A percentile compares a stretch with the other conserved stretches of the same genome.
phyloP scores from a whole-genome alignment of 805 yeast species.

The Kuraishia piskuri region DNA sequence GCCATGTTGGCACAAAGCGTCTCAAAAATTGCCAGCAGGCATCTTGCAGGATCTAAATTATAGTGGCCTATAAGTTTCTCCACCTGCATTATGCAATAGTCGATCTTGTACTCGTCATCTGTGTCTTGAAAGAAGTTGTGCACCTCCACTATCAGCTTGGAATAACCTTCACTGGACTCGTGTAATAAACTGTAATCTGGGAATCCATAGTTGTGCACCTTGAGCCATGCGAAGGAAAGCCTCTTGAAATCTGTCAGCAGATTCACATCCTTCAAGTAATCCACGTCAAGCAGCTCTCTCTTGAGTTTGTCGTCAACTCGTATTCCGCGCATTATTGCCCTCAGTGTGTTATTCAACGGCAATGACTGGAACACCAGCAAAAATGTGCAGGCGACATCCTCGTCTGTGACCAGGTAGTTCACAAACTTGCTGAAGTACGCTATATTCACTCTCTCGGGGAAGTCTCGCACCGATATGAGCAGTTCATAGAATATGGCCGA shows the following conservation, averaged over 20 bases:
- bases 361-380: constrained; percentile 17
- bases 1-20: constrained; percentile 32
- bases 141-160: constrained; percentile 50
- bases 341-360: constrained; percentile 11
- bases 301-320: constrained; percentile 18
- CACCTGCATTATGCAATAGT: constrained; percentile 36
- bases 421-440: constrained; percentile 4
- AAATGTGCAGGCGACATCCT: constrained; percentile 3
- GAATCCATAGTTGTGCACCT: constrained; percentile 19
- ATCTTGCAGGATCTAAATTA: constrained; percentile 63
- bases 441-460: constrained; percentile 8
- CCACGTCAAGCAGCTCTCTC: constrained; percentile 18
- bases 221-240: constrained; percentile 20
- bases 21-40: constrained; percentile 54
- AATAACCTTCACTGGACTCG: constrained; percentile 74
- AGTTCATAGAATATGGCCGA: constrained; percentile 1
- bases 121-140: constrained; percentile 30
- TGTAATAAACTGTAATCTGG: constrained; percentile 48
- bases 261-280: constrained; percentile 15
- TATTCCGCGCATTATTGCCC: constrained; percentile 15
- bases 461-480: neutral
- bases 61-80: constrained; percentile 65
- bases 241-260: constrained; percentile 20
- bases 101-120: constrained; percentile 31
- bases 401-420: constrained; percentile 1